Conservation (phyloP, 2,329 filamentous ascomycete genomes). For the Aureobasidium subglaciale region DNA sequence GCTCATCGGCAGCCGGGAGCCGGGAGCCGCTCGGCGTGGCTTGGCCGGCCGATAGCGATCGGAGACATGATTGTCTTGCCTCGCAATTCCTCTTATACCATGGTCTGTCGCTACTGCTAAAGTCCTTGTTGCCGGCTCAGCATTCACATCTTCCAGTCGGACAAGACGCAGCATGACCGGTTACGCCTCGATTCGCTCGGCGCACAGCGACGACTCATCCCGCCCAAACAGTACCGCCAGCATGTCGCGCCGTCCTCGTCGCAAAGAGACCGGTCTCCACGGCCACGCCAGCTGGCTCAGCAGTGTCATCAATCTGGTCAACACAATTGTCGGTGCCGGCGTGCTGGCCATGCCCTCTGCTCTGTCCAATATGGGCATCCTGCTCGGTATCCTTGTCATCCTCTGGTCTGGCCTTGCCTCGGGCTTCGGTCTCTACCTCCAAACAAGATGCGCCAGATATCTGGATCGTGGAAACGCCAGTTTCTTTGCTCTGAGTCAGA, state of each 20-base stretch:
- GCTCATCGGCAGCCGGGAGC: not conserved
- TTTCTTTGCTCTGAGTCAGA: constrained; percentile 93
- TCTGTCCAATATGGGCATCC: constrained; percentile 90
- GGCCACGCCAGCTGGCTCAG: constrained; percentile 84
- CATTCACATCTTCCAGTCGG: not conserved
- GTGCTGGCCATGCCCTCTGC: constrained; percentile 94
- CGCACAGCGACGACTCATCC: constrained; percentile 29
- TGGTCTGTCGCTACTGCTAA: not conserved
- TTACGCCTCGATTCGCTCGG: constrained; percentile 39
- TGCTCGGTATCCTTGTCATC: constrained; percentile 75
- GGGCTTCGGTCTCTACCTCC: constrained; percentile 89
- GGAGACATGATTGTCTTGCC: not conserved
- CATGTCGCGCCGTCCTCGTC: constrained; percentile 44
- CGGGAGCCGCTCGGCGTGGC: not conserved
- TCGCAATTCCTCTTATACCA: not conserved
- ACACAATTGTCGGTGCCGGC: constrained; percentile 93
- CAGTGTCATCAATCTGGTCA: constrained; percentile 90
- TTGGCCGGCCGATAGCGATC: constrained; percentile 1
- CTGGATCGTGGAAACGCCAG: constrained; percentile 81
- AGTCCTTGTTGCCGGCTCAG: constrained; percentile 1
- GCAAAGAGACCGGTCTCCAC: constrained; percentile 59
- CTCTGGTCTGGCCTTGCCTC: constrained; percentile 85
- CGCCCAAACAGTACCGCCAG: constrained; percentile 37
- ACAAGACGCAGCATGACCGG: constrained; percentile 33
- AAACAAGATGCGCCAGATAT: constrained; percentile 87